Evolutionary conservation across 129 eudicot species (phyloP), one percentile per base, ranked within the genome.

Genomic region (Saussurea involucrata): DNA sequence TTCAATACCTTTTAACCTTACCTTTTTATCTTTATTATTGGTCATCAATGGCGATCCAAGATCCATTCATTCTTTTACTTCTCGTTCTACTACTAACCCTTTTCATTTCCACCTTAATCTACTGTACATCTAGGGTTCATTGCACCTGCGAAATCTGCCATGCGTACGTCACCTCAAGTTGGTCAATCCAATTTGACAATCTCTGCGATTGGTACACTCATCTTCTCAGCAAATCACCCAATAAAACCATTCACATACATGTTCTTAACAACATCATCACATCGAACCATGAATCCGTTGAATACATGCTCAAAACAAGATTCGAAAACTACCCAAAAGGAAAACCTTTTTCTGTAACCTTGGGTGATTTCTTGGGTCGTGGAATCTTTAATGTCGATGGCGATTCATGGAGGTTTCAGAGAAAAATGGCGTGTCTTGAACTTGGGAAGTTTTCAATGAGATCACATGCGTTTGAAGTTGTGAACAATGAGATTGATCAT

Each of bases 351-450:
- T 88, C 95, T 0, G 66, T 81, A 1, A 93, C 91, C 64, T 76
- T 93, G 40, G 97, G 93, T 1, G 98, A 93, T 81, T 82, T 93
- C 68, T 63, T 93, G 33, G 98, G 98, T 1, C 8, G 83, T 22
- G 98, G 98, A 0, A 93, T 93, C 49, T 93, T 93, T 81, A 93
- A 93, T 82, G 98, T 89, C 4, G 97, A 93, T 24, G 98, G 98
- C 0, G 97, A 90, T 8, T 77, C 63, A 4, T 93, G 98, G 98
- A 69, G 81, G 73, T 90, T 90, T 22, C 98, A 93, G 66, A 76
- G 89, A 15, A 90, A 87, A 73, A 87, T 90, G 88, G 95, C 97
- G 1, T 85, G 89, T 31, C 85, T 87, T 8, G 98, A 93, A 76
- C 92, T 93, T 6, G 92, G 89, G 13, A 85, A 78, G 34, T 10